Evolutionary conservation across 2,329 filamentous ascomycete genomes (phyloP), one percentile per base, ranked within the genome.

Genomic region (Exophiala calicioides): DNA sequence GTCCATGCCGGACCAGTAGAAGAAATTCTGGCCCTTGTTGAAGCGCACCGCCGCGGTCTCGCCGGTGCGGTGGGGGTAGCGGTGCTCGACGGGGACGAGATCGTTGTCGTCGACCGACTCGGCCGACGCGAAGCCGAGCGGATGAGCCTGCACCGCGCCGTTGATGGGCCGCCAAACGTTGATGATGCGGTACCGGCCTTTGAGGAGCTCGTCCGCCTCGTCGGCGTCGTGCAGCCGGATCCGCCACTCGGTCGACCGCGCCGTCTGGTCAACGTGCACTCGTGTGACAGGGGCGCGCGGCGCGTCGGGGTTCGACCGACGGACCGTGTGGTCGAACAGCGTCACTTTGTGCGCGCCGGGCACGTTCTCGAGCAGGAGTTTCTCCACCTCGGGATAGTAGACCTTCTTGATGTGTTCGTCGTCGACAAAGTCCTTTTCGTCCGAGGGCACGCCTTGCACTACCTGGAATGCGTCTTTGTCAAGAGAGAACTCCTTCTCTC

Each of bases 241-340:
- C 36, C 89, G 85, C 63, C 79, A 74, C 7, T 70, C 76, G 0
- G 86, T 82, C 0, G 86, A 84, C 12, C 66, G 66, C 5, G 78
- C 68, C 0, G 88, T 93, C 68, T 95, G 90, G 65, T 95, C 90
- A 53, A 95, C 86, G 67, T 95, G 90, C 0, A 86, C 86, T 30
- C 79, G 68, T 9, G 74, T 79, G 0, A 94, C 88, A 2, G 90
- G 88, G 1, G 71, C 73, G 36, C 89, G 80, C n/a, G 67, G 65
- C 0, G 85, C 78, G 42, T 72, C 67, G 0, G 81, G 77, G 2
- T 68, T 63, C 8, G 80, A 73, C 31, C 86, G 80, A n/a, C 90
- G 85, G 65, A 95, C 81, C 5, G 89, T 95, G 71, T 95, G 87
- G 73, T 95, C 89, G 69, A 95, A 95, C 62, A 95, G 71, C 57